phyloP scores from a whole-genome alignment of 768 basidiomycete genomes.

The Russula earlei region DNA sequence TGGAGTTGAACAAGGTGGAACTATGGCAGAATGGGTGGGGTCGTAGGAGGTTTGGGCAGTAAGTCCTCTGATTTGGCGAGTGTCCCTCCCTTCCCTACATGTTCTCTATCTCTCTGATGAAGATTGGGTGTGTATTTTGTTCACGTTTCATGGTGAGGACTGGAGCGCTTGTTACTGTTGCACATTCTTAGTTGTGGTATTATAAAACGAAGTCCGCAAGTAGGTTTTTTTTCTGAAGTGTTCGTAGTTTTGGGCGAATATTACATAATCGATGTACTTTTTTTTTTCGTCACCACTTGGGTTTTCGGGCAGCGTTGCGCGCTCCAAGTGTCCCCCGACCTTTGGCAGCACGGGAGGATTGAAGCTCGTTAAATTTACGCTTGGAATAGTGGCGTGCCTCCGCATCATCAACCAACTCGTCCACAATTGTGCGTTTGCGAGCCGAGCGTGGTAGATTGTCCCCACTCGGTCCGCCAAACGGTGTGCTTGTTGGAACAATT shows the following conservation, averaged over 20 bases:
- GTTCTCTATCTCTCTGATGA: too few relatives aligned
- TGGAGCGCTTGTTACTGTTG: too few relatives aligned
- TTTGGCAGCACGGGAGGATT: conserved; percentile 53
- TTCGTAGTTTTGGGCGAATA: too few relatives aligned
- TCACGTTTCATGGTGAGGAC: too few relatives aligned
- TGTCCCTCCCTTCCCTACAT: too few relatives aligned
- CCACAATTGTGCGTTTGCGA: conserved; percentile 76
- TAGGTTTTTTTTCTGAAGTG: too few relatives aligned
- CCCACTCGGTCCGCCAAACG: conserved; percentile 58
- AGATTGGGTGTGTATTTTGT: too few relatives aligned
- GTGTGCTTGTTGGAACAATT: conserved; percentile 57
- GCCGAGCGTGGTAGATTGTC: conserved; percentile 64
- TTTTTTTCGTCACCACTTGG: conserved; percentile 47
- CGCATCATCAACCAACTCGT: conserved; percentile 83
- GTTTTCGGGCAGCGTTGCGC: conserved; percentile 51
- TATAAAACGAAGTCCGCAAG: too few relatives aligned
- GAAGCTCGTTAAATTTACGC: conserved; percentile 78
- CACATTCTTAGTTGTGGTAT: too few relatives aligned
- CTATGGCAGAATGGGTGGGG: neutral
- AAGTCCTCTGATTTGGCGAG: neutral
- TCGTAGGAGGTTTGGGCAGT: neutral
- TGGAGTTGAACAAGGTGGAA: neutral
- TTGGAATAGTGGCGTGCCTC: conserved; percentile 85
- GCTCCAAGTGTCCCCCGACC: conserved; percentile 63
- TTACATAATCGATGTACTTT: conserved; percentile 2